Base-by-base conservation (phyloP, 2,329 filamentous ascomycete species). In the Arachnopeziza araneosa region DNA sequence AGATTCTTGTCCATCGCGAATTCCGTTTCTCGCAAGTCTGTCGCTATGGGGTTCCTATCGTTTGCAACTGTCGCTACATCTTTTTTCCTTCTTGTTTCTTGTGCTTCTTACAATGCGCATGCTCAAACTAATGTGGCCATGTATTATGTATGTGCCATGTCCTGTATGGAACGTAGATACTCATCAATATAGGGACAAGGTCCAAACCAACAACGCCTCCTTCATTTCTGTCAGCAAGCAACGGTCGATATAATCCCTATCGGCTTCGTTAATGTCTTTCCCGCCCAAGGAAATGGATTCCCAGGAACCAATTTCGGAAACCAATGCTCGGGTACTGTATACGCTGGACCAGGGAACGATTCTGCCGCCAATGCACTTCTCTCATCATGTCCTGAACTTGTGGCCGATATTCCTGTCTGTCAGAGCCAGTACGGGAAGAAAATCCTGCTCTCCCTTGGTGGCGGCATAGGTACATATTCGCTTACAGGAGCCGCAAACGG, bases 251-350 rank as follows among this genome's bases (percentile, higher is more conserved):
- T 76, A 10, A 76, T 77, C 55, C 67, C 76, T 22, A 65, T 77
- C 2, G 75, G 71, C 1, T 77, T 77, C 59, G 71, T 77, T 9
- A 60, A 75, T 54, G 67, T 75, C 10, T 77, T 77, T 58, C 74
- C 75, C 2, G 68, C 69, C 7, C 74, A 77, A 63, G 74, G 71
- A 9, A 74, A 77, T 48, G 75, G 75, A 30, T 72, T 69, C 51
- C 74, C 73, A 0, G 75, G 74, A 0, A 69, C 72, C 26, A 76
- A 77, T 62, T 75, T 76, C 55, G 75, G 72, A 4, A 77, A 76
- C 60, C 71, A 75, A 56, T 77, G 75, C 63, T 70, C 68, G 23
- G 60, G 68, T 0, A 70, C 69, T 1, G 74, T 71, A 60, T 63
- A 61, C 50, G 6, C 23, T 24, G 59, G 54, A 9, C 66, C 70